Conservation (phyloP, 2,329 filamentous ascomycete genomes). For the Exophiala viscosa region DNA sequence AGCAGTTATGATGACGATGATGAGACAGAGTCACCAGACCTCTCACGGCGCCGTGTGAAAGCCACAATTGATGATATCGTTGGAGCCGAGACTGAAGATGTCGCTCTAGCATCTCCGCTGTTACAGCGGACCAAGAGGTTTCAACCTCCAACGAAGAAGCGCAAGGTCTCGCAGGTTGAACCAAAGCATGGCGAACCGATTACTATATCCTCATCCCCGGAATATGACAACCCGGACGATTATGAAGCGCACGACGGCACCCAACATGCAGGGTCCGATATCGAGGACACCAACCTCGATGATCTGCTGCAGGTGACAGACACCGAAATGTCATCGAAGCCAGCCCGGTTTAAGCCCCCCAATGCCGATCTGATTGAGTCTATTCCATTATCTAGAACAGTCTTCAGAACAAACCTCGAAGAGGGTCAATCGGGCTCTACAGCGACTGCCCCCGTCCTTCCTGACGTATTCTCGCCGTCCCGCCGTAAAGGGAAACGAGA, state of each 20-base stretch:
- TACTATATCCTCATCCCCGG: slow-evolving; percentile 21
- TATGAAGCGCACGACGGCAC: background rate
- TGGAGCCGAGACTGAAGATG: slow-evolving; percentile 4
- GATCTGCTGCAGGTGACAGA: background rate
- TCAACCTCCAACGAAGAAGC: slow-evolving; percentile 12
- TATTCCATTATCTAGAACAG: slow-evolving; percentile 3
- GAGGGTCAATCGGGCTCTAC: background rate
- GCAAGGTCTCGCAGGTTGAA: slow-evolving; percentile 11
- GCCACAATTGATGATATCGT: background rate
- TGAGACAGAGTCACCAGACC: slow-evolving; percentile 1
- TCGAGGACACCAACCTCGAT: background rate
- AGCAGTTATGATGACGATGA: slow-evolving; percentile 23
- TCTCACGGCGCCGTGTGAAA: background rate
- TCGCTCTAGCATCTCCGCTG: slow-evolving; percentile 2
- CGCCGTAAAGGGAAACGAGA: slow-evolving; percentile 22
- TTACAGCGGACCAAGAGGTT: slow-evolving; percentile 5
- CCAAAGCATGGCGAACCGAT: slow-evolving; percentile 5
- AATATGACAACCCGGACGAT: slow-evolving; percentile 3
- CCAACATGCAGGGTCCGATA: slow-evolving; percentile 1
- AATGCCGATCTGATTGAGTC: background rate
- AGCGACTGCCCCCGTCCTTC: slow-evolving; percentile 11
- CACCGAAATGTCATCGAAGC: slow-evolving; percentile 1
- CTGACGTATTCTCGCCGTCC: slow-evolving; percentile 28
- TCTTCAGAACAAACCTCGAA: slow-evolving; percentile 7
- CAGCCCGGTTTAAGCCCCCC: slow-evolving; percentile 3